Conservation (phyloP, 495 filamentous ascomycete genomes). For the Penicillium antarcticum region DNA sequence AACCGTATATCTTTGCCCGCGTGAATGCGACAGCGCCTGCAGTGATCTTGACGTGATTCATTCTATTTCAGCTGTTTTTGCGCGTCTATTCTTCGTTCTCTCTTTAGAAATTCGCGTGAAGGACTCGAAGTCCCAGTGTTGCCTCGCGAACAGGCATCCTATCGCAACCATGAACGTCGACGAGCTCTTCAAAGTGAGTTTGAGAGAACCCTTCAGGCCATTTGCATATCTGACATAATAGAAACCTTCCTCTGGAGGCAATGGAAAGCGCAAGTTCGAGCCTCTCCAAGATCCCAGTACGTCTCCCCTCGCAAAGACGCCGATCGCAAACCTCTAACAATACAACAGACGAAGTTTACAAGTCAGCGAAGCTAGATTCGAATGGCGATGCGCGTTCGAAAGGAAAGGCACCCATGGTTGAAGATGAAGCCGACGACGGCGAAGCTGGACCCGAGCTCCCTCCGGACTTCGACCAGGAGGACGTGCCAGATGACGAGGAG, state of each 20-base stretch:
- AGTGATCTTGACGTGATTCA: background rate
- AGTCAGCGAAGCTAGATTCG: conserved; percentile 70
- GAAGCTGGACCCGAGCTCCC: conserved; percentile 69
- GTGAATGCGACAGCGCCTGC: conserved; percentile 11
- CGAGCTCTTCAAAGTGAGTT: conserved; percentile 75
- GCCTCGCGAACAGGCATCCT: background rate
- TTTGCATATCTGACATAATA: conserved; percentile 22
- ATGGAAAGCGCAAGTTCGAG: conserved; percentile 76
- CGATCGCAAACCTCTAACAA: conserved; percentile 18
- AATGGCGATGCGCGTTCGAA: conserved; percentile 62
- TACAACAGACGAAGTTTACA: conserved; percentile 69
- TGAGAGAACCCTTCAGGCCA: background rate
- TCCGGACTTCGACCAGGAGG: conserved; percentile 58
- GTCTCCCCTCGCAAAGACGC: conserved; percentile 16
- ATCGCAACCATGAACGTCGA: conserved; percentile 68
- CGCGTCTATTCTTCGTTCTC: background rate
- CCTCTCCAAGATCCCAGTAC: conserved; percentile 66
- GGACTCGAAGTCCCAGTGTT: background rate
- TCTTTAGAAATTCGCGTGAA: no score
- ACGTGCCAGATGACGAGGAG: conserved; percentile 75
- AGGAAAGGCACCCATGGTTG: conserved; percentile 54
- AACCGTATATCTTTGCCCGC: conserved; percentile 37
- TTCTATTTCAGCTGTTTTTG: background rate
- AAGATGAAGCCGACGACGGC: conserved; percentile 60
- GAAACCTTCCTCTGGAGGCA: conserved; percentile 43